Percentiles rank a stretch among this genome's conserved stretches.
These are phyloP conservation scores for Meripilus lineatus DNA, from an alignment of 1,284 basidiomycete species.

Conservation along the genomic window DNA sequence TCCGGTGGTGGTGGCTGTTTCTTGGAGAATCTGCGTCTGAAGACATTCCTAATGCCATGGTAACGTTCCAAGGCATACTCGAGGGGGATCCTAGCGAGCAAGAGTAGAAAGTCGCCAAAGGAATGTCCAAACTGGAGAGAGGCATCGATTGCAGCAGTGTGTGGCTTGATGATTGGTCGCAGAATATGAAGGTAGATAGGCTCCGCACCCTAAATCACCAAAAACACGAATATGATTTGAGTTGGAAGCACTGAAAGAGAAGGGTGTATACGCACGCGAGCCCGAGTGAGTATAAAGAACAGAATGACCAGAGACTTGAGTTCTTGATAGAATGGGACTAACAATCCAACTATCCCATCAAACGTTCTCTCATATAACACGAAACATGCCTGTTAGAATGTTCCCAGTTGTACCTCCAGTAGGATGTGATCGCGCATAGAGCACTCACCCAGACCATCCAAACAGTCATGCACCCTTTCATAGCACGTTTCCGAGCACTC, in stretches of 20 bases:
- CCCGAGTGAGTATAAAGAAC: conserved; percentile 69
- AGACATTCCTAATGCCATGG: too few species aligned
- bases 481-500: conserved; percentile 70
- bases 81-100: conserved; percentile 50
- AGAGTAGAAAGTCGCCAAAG: conserved; percentile 60
- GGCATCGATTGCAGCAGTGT: conserved; percentile 56
- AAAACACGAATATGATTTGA: conserved; percentile 10
- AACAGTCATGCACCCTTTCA: conserved; percentile 76
- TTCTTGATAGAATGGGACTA: conserved; percentile 77
- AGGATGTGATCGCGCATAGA: background rate
- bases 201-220: conserved; percentile 63
- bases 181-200: conserved; percentile 72
- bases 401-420: background rate
- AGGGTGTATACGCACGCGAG: conserved; percentile 47
- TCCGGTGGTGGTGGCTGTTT: background rate
- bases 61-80: conserved; percentile 42
- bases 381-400: conserved; percentile 55
- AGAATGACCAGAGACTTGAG: conserved; percentile 65
- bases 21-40: conserved; percentile 19
- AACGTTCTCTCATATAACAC: conserved; percentile 57
- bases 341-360: conserved; percentile 58
- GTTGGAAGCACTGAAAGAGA: background rate
- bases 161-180: conserved; percentile 67
- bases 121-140: conserved; percentile 51
- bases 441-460: conserved; percentile 77